Base-by-base conservation (phyloP, 2,329 filamentous ascomycete species). In the Penicillium brevicompactum region DNA sequence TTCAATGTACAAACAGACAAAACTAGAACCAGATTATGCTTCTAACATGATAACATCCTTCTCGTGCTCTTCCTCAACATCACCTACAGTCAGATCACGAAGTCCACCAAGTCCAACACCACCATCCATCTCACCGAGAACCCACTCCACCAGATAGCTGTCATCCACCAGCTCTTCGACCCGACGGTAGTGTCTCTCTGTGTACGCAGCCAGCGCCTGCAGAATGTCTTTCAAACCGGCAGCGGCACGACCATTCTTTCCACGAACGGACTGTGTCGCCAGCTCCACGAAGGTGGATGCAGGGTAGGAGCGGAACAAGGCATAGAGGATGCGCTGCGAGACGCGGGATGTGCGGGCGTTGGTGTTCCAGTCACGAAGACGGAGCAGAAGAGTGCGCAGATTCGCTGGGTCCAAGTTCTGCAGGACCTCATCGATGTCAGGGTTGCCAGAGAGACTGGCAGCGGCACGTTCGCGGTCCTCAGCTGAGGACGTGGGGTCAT, bases 321-420 rank as follows among this genome's bases (percentile, higher is more conserved):
- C 85, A 78, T 87, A 89, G 7, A 99, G 77, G 13, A 99, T 87
- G 32, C 88, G 85, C 75, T 99, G 94, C 1, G 94, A 90, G 1
- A 97, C 86, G 5, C 87, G 84, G 1, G 92, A 88, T 3, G 91
- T 96, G 58, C 91, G 84, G 0, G 91, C 92, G 66, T 97, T 97
- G 4, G 94, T 96, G 71, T 99, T 99, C 94, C 94, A 99, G 76
- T 99, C 94, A 44, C 95, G 84, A 43, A 97, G 76, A 55, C 94
- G 83, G 37, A 93, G 80, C 0, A 99, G 82, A 13, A 99, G 82
- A 6, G 86, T 80, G 74, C 91, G 95, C 13, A 99, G 83, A 71
- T 97, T 93, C 64, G 93, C 89, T 64, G 94, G 88, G 4, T 88
- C 88, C 5, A 99, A 81, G 11, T 79, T 84, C n/a, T 82, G 84